phyloP scores from a whole-genome alignment of 1,139 yeast genomes.

The Pneumocystis murina region DNA sequence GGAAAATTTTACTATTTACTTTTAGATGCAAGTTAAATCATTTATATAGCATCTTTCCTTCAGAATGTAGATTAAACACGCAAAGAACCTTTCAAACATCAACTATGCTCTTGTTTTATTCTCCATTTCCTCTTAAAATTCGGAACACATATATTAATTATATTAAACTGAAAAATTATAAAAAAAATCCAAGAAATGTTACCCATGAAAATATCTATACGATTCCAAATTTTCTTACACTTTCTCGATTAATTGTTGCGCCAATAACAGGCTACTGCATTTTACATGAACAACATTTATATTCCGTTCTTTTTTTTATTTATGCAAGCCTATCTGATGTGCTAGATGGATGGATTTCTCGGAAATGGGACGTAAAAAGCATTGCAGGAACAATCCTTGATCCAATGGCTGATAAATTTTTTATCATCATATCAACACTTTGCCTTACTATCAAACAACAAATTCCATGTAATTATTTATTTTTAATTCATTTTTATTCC shows the following conservation, averaged over 20 bases:
- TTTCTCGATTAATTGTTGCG: slow-evolving; percentile 61
- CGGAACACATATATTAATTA: not conserved
- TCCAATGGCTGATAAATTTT: slow-evolving; percentile 85
- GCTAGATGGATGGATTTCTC: slow-evolving; percentile 80
- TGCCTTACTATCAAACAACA: slow-evolving; percentile 57
- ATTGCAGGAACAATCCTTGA: slow-evolving; percentile 83
- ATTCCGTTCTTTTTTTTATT: slow-evolving; percentile 58
- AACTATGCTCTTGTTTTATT: not conserved
- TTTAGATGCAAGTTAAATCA: not conserved
- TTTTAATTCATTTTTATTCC: not conserved
- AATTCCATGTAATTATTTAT: slow-evolving; percentile 18
- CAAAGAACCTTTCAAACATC: not conserved
- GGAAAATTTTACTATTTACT: not conserved
- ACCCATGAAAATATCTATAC: slow-evolving; percentile 52
- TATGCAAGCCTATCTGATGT: slow-evolving; percentile 85
- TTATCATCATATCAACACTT: slow-evolving; percentile 75
- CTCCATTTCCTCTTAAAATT: not conserved
- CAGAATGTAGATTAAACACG: not conserved
- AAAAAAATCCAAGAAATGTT: not conserved
- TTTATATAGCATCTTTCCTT: not conserved
- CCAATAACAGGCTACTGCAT: slow-evolving; percentile 75
- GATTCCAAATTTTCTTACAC: slow-evolving; percentile 69
- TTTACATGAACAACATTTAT: slow-evolving; percentile 30
- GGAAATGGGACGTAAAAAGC: slow-evolving; percentile 60
- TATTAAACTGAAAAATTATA: not conserved